These are phyloP conservation scores for Kazachstania psychrophila DNA, from an alignment of 805 yeast genomes.

Conservation along the genomic window DNA sequence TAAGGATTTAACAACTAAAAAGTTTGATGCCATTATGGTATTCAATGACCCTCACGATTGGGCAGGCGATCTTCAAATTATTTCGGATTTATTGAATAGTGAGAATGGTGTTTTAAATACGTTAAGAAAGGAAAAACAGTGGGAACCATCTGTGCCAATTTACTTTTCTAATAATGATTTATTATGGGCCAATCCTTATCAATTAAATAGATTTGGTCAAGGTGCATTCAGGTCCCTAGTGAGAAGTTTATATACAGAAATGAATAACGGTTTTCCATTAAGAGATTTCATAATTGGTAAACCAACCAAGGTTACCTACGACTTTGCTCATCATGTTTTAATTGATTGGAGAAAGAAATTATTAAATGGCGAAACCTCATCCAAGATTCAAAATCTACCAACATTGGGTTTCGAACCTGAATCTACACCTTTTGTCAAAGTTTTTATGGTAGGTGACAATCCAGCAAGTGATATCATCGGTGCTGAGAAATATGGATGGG, in stretches of 20 bases:
- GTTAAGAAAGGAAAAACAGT: conserved; percentile 28
- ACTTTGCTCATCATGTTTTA: conserved; percentile 68
- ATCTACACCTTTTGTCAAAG: conserved; percentile 42
- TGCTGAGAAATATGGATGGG: conserved; percentile 84
- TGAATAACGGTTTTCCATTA: conserved; percentile 42
- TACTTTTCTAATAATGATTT: conserved; percentile 77
- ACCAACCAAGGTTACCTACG: conserved; percentile 71
- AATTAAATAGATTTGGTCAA: conserved; percentile 76
- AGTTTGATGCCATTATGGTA: conserved; percentile 68
- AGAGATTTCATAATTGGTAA: conserved; percentile 64
- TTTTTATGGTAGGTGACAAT: conserved; percentile 95
- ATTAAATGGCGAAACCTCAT: conserved; percentile 9
- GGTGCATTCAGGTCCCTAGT: conserved; percentile 70
- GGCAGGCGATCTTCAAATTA: conserved; percentile 76
- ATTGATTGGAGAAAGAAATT: conserved; percentile 41
- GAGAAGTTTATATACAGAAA: conserved; percentile 47
- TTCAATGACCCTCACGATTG: conserved; percentile 86
- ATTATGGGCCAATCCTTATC: conserved; percentile 79
- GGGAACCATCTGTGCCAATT: conserved; percentile 55
- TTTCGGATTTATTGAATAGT: conserved; percentile 60
- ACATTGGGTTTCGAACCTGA: conserved; percentile 35
- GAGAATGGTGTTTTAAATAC: conserved; percentile 60
- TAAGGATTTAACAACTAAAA: conserved; percentile 25
- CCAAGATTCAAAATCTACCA: conserved; percentile 33
- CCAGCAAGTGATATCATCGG: conserved; percentile 90